Evolutionary conservation across 345 rosid species (phyloP).

Genomic region (Mallotus nudiflorus): DNA sequence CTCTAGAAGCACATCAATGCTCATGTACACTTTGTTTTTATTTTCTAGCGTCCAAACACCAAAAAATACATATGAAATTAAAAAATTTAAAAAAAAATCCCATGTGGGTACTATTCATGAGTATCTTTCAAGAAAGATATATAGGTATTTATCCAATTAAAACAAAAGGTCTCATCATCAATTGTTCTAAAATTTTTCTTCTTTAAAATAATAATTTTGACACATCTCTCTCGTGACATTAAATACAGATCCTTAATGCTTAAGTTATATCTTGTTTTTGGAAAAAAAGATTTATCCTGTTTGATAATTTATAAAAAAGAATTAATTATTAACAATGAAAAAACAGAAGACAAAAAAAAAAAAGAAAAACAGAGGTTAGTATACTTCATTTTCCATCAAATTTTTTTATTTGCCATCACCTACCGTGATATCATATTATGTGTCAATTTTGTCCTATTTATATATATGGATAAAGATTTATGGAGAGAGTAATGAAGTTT

Average conservation of each 20-base stretch:
- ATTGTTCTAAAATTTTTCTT: not conserved
- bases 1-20: slow-evolving; percentile 11
- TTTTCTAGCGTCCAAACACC: not conserved
- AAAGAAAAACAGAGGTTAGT: slow-evolving; percentile 16
- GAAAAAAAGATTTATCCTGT: slow-evolving; percentile 23
- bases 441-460: slow-evolving; percentile 12
- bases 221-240: not conserved
- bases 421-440: slow-evolving; percentile 22
- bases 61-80: too few relatives aligned
- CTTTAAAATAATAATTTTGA: not conserved
- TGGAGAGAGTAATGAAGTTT: too few relatives aligned
- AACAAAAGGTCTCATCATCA: not conserved
- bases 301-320: not conserved
- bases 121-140: slow-evolving; percentile 14
- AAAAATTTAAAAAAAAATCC: not conserved
- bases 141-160: not conserved
- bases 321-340: not conserved
- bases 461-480: too few relatives aligned
- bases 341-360: too few relatives aligned
- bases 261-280: slow-evolving; percentile 26
- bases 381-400: slow-evolving; percentile 21
- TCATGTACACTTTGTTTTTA: not conserved
- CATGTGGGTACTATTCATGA: not conserved
- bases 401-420: slow-evolving; percentile 7
- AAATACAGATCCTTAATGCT: slow-evolving; percentile 13